Evolutionary conservation across 305 asterid genomes (phyloP).

Genomic region (Caryopteris hybrid): DNA sequence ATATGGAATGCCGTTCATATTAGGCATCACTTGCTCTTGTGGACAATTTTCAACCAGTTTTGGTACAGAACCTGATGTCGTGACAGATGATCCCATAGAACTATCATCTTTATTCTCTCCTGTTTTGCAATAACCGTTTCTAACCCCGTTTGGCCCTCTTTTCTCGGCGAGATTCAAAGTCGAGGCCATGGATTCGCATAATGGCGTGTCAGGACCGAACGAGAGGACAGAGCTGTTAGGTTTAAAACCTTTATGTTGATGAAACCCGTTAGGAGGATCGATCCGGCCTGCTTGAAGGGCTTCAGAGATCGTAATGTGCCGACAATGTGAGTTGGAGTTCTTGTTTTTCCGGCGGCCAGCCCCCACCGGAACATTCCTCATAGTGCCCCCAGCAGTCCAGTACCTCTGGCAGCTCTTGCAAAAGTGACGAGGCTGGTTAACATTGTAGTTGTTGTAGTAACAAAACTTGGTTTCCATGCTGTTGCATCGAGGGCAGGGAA

Average conservation of each 20-base stretch:
- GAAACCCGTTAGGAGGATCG: conserved; percentile 36
- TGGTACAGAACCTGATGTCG: conserved; percentile 23
- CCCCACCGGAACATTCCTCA: conserved; percentile 66
- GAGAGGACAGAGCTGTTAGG: conserved; percentile 63
- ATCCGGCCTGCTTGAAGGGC: conserved; percentile 39
- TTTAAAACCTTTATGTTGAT: conserved; percentile 28
- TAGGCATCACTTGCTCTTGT: conserved; percentile 36
- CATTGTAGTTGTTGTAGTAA: conserved; percentile 84
- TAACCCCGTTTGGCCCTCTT: conserved; percentile 22
- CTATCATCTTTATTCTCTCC: conserved; percentile 38
- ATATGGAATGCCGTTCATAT: conserved; percentile 36
- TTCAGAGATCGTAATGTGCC: conserved; percentile 49
- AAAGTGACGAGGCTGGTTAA: conserved; percentile 73
- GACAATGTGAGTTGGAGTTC: conserved; percentile 41
- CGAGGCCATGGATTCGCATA: conserved; percentile 52
- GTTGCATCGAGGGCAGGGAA: conserved; percentile 91
- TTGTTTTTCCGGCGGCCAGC: conserved; percentile 54
- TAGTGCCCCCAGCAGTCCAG: conserved; percentile 71
- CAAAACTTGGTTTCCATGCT: conserved; percentile 93
- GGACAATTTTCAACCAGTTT: conserved; percentile 26
- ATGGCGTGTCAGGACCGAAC: conserved; percentile 43
- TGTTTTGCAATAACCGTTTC: conserved; percentile 21
- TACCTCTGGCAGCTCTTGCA: conserved; percentile 86
- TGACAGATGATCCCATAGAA: conserved; percentile 35
- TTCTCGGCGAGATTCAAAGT: conserved; percentile 36